These are phyloP conservation scores for Gymnopilus dilepis DNA, from an alignment of 768 basidiomycete genomes.

Conservation along the genomic window DNA sequence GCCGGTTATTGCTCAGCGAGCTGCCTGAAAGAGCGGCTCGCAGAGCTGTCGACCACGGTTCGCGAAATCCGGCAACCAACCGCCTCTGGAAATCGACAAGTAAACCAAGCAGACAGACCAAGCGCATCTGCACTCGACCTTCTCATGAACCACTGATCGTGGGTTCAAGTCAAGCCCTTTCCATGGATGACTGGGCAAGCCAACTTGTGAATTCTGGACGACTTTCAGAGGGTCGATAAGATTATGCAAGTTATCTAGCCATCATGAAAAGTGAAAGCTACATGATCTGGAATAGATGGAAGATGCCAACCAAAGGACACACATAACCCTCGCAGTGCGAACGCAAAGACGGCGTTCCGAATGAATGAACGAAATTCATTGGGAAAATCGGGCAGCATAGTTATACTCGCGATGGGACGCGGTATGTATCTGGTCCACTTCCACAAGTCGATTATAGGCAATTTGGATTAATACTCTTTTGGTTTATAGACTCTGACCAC, in stretches of 20 bases:
- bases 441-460: too few species aligned
- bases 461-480: too few species aligned
- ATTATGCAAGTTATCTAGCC: background rate
- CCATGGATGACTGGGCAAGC: background rate
- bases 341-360: background rate
- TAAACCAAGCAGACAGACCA: background rate
- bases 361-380: background rate
- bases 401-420: background rate
- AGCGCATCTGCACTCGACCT: background rate
- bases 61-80: background rate
- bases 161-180: conserved; percentile 2
- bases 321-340: background rate
- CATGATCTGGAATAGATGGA: background rate
- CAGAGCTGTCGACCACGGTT: background rate
- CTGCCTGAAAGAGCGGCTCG: background rate
- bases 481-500: too few species aligned
- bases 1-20: background rate
- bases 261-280: background rate
- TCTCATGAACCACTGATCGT: background rate
- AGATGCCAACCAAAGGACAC: background rate
- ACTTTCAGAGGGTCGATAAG: background rate
- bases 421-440: too few species aligned
- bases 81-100: too few species aligned
- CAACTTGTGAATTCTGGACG: background rate
- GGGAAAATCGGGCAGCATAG: background rate